These are phyloP conservation scores for Lepidium sativum DNA, from an alignment of 345 rosid species.

Conservation along the genomic window DNA sequence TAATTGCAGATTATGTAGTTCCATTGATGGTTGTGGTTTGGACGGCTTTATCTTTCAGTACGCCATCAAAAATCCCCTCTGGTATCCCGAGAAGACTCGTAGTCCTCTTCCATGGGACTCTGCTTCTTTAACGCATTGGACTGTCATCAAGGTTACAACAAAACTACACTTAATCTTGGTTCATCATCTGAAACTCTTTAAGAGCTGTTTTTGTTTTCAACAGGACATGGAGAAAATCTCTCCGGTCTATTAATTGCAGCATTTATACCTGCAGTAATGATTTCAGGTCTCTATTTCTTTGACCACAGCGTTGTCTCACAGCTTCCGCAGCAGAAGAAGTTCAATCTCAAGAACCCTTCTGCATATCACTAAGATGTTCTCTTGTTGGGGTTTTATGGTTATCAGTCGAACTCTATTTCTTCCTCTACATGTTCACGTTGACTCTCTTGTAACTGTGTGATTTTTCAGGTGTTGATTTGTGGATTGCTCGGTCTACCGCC, in stretches of 20 bases:
- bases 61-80: slow-evolving; percentile 37
- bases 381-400: slow-evolving; percentile 70
- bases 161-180: neutral
- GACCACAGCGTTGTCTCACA: slow-evolving; percentile 82
- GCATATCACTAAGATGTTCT: slow-evolving; percentile 73
- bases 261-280: slow-evolving; percentile 66
- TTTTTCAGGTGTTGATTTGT: slow-evolving; percentile 60
- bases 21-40: slow-evolving; percentile 64
- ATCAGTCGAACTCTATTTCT: neutral
- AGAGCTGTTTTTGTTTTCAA: neutral
- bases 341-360: slow-evolving; percentile 73
- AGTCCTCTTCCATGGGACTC: slow-evolving; percentile 59
- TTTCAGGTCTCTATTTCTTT: slow-evolving; percentile 71
- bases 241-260: slow-evolving; percentile 50
- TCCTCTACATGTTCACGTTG: neutral
- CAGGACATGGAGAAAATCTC: slow-evolving; percentile 76
- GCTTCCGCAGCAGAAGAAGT: slow-evolving; percentile 76
- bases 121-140: slow-evolving; percentile 44
- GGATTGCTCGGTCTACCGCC: slow-evolving; percentile 79
- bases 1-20: slow-evolving; percentile 74
- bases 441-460: neutral
- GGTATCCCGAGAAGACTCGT: slow-evolving; percentile 66
- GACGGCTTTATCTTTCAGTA: slow-evolving; percentile 49
- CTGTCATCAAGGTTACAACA: slow-evolving; percentile 52
- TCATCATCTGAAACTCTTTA: neutral